These are phyloP conservation scores for Cyberlindnera americana DNA, from an alignment of 805 yeast genomes.

Conservation along the genomic window DNA sequence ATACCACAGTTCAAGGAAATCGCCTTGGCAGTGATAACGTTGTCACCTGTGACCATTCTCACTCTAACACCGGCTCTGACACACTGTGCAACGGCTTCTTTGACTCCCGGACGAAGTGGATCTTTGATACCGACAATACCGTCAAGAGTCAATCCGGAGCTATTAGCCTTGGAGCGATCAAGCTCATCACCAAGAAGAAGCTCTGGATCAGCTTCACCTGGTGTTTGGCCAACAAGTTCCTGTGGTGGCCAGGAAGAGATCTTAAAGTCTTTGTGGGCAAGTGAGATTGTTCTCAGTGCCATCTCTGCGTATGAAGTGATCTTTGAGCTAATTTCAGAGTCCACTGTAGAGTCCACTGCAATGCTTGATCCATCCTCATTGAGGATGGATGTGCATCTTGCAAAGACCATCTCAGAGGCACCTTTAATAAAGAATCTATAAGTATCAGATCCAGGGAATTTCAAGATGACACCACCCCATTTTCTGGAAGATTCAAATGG, in stretches of 20 bases:
- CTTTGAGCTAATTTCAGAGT: slow-evolving; percentile 33
- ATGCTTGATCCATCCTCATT: slow-evolving; percentile 29
- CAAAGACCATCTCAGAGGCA: slow-evolving; percentile 85
- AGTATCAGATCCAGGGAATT: slow-evolving; percentile 33
- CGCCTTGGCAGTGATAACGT: slow-evolving; percentile 84
- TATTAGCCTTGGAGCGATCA: slow-evolving; percentile 20
- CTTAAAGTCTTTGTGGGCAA: slow-evolving; percentile 72
- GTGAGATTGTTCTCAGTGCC: slow-evolving; percentile 86
- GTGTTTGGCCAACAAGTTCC: slow-evolving; percentile 34
- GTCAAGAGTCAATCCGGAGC: slow-evolving; percentile 50
- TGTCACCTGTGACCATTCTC: slow-evolving; percentile 98
- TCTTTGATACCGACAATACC: slow-evolving; percentile 91
- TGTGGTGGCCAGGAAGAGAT: slow-evolving; percentile 65
- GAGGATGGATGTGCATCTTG: slow-evolving; percentile 46
- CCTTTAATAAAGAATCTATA: slow-evolving; percentile 79
- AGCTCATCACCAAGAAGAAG: slow-evolving; percentile 36
- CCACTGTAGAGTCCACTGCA: slow-evolving; percentile 26
- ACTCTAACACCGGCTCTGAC: slow-evolving; percentile 90
- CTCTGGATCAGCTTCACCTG: slow-evolving; percentile 41
- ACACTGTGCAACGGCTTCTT: slow-evolving; percentile 84
- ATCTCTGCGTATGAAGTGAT: slow-evolving; percentile 63
- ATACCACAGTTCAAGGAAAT: slow-evolving; percentile 88
- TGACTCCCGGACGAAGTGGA: slow-evolving; percentile 87
- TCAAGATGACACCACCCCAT: slow-evolving; percentile 82
- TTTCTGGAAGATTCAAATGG: slow-evolving; percentile 93